Evolutionary conservation across 2,329 filamentous ascomycete genomes (phyloP), one percentile per base, ranked within the genome.

Genomic region (Parastagonospora avenae): DNA sequence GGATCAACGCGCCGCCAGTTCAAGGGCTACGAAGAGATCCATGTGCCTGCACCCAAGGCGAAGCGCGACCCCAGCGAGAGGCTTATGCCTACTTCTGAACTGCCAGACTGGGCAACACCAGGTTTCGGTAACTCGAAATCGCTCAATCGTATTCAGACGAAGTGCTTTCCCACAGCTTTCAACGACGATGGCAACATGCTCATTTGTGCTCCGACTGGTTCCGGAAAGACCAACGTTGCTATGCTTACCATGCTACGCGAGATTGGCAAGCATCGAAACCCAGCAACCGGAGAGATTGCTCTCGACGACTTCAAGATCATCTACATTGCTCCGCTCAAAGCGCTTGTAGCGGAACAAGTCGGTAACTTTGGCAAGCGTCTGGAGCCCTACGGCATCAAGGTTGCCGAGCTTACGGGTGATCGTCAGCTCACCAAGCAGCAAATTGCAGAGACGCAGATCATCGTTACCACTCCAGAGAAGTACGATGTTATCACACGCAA

Each of bases 401-500:
- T 99, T 9, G 86, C 92, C n/a, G 94, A 99, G 75, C 80, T 99
- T 67, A 99, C 94, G 55, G 94, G 94, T 78, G 94, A 99, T 77
- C 90, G 94, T 46, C 94, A 97, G 76, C 88, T 99, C 70, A 99
- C 93, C 15, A 99, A 99, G 76, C 92, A 96, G 74, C 94, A 99
- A 79, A 97, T 99, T 57, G 86, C 93, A 1, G 94, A 99, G 67
- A 99, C 94, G 0, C 93, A 99, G 73, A 88, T 99, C 63, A 99
- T 99, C 63, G 92, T 99, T 52, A 99, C 94, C 0, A 99, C 94
- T 0, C 94, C 94, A 15, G 94, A 99, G 76, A 99, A 99, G 77
- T 99, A 92, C 90, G 94, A 99, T 75, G 93, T 99, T 62, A 97
- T 99, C 63, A 99, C 95, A 5, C 86, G 95, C 76, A 99, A 99